Evolutionary conservation across 2,329 filamentous ascomycete genomes (phyloP).

Genomic region (Colletotrichum destructivum): DNA sequence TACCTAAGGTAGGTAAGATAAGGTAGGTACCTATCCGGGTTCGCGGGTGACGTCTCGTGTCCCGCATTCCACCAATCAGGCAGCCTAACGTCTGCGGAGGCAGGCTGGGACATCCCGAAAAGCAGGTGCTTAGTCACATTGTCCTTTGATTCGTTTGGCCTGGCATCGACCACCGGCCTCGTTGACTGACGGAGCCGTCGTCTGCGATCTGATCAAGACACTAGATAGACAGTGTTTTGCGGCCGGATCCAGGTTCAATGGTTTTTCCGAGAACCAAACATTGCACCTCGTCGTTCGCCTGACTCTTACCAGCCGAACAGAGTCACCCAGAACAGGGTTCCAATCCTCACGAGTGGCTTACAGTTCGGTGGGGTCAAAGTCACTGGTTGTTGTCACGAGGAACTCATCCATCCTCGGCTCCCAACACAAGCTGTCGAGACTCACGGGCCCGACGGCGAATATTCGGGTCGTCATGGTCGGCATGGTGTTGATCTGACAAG

Average conservation of each 20-base stretch:
- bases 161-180: too few species aligned
- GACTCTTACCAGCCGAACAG: not conserved
- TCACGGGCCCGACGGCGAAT: conserved; percentile 5
- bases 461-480: not conserved
- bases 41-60: conserved; percentile 3
- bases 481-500: conserved; percentile 9
- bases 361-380: not conserved
- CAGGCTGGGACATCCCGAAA: too few species aligned
- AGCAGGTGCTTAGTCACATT: too few species aligned
- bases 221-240: not conserved
- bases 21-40: not conserved
- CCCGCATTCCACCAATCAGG: conserved; percentile 8
- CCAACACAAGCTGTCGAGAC: too few species aligned
- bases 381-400: not conserved
- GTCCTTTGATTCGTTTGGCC: too few species aligned
- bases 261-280: not conserved
- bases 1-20: too few species aligned
- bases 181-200: not conserved
- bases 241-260: not conserved
- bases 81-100: too few species aligned
- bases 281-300: not conserved
- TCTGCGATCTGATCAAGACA: not conserved
- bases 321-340: not conserved
- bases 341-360: not conserved
- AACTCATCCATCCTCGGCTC: not conserved